A percentile compares a stretch with the other conserved stretches of the same genome.
Evolutionary conservation across 345 rosid species (phyloP).

Genomic region (Gossypium thurberi): DNA sequence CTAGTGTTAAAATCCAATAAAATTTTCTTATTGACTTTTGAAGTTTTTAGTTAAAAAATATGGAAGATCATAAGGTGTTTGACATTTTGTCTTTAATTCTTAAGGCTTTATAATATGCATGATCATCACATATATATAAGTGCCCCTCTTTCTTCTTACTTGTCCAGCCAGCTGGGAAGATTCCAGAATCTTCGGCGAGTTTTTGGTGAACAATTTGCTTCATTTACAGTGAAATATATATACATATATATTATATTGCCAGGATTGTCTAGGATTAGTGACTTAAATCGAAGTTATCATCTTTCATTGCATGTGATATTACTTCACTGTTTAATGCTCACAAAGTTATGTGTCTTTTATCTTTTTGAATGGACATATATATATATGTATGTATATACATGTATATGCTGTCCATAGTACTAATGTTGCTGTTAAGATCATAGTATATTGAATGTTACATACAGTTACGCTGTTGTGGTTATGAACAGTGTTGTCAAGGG

Average conservation of each 20-base stretch:
- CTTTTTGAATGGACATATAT: neutral
- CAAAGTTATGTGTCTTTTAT: neutral
- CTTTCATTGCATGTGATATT: slow-evolving; percentile 8
- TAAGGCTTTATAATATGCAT: neutral
- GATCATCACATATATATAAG: neutral
- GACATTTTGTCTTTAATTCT: neutral
- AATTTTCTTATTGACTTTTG: neutral
- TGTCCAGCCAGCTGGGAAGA: neutral
- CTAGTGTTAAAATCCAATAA: neutral
- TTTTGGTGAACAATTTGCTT: neutral
- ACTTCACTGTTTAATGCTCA: neutral
- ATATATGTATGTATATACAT: too few species aligned
- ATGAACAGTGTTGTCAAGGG: neutral
- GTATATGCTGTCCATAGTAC: neutral
- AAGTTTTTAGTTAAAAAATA: neutral
- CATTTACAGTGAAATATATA: too few species aligned
- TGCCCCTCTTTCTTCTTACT: neutral
- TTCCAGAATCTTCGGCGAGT: neutral
- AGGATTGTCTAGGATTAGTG: neutral
- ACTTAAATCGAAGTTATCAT: neutral
- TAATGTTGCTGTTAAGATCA: too few species aligned
- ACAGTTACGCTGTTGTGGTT: neutral
- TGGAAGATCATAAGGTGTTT: neutral
- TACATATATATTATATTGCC: too few species aligned
- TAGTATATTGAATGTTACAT: neutral